Evolutionary conservation across 2,329 filamentous ascomycete genomes (phyloP).

Genomic region (Pseudocercospora cruenta): DNA sequence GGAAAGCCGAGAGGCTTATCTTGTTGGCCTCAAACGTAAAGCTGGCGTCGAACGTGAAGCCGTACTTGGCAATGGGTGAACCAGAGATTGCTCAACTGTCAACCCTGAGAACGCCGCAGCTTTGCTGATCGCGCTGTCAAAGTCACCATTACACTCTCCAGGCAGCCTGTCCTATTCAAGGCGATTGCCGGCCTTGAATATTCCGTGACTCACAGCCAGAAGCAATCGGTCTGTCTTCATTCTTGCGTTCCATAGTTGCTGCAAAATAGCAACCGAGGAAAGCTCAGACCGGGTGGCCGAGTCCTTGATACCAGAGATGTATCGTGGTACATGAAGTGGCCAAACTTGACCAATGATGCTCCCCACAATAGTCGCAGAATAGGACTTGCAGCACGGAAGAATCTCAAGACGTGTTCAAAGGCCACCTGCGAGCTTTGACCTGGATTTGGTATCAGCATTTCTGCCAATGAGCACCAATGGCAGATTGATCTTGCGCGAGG

Average conservation of each 20-base stretch:
- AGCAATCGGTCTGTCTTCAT: too few species aligned
- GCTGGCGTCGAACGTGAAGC: conserved; percentile 50
- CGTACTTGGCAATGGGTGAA: conserved; percentile 40
- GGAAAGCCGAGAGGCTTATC: conserved; percentile 75
- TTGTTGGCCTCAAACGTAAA: conserved; percentile 77
- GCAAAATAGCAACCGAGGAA: background rate
- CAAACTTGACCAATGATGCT: background rate
- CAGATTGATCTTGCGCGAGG: background rate
- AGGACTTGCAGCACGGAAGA: background rate
- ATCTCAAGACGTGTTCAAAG: background rate
- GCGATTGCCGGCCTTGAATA: too few species aligned
- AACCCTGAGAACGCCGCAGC: too few species aligned
- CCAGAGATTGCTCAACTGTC: too few species aligned
- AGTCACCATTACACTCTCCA: too few species aligned
- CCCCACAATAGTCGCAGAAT: background rate
- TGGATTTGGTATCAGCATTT: background rate
- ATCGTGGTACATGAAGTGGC: background rate
- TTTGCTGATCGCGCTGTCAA: too few species aligned
- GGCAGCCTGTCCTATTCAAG: too few species aligned
- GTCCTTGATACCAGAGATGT: background rate
- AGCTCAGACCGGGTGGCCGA: background rate
- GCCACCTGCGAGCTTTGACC: background rate
- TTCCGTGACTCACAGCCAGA: too few species aligned
- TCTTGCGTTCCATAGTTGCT: background rate
- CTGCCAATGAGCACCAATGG: background rate